Conservation (phyloP, 305 asterid genomes). For the Fraxinus angustifolia region DNA sequence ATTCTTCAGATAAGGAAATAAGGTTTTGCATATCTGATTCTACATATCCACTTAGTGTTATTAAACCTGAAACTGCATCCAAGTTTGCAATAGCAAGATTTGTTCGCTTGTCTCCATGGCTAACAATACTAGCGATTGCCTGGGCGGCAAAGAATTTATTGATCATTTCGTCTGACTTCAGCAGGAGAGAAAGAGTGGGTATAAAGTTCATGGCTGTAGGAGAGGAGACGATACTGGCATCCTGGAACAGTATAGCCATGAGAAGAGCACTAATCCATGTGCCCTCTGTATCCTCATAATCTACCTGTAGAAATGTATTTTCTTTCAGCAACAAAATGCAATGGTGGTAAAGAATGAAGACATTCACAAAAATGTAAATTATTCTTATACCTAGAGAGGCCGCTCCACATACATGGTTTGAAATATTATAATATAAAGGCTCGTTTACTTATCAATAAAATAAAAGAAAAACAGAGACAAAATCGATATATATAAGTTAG, state of each 20-base stretch:
- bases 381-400: conserved; percentile 11
- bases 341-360: neutral
- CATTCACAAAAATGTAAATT: neutral
- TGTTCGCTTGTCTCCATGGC: conserved; percentile 56
- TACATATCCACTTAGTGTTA: conserved; percentile 55
- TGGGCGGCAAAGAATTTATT: conserved; percentile 80
- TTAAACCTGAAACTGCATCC: conserved; percentile 63
- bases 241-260: conserved; percentile 71
- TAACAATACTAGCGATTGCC: conserved; percentile 73
- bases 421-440: neutral
- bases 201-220: conserved; percentile 50
- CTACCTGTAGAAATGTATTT: conserved; percentile 51
- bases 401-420: neutral
- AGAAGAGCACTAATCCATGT: conserved; percentile 77
- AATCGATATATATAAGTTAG: neutral
- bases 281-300: conserved; percentile 70
- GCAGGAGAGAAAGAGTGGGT: conserved; percentile 49
- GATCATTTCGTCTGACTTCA: conserved; percentile 65
- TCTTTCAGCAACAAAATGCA: conserved; percentile 24
- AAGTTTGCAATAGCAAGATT: conserved; percentile 71
- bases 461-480: neutral
- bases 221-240: conserved; percentile 46
- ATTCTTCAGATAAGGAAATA: conserved; percentile 63
- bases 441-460: neutral
- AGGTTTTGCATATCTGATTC: conserved; percentile 66